Evolutionary conservation across 2,329 filamentous ascomycete species (phyloP), one percentile per base, ranked within the genome.

Genomic region (Elsinoe batatas): DNA sequence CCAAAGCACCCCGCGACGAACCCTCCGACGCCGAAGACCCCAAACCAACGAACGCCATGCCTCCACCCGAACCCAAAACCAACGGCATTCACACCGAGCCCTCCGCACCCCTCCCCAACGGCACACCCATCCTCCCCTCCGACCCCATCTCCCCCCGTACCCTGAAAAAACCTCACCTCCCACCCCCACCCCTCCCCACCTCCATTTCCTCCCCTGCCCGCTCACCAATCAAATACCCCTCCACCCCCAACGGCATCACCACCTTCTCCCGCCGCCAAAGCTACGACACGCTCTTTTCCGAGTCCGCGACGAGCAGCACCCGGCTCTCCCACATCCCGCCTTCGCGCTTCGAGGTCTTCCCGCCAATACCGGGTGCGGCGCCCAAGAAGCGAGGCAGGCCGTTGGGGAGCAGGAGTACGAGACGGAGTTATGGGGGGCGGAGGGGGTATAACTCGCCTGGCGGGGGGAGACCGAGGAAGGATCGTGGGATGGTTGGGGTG

Each of bases 1-100:
- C 91, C 1, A 88, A 97, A 54, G 91, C 91, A 11, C 89, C 86
- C 4, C 82, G 91, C 35, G 90, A 94, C 59, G 90, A 89, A 18
- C 82, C 85, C 37, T 67, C 69, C 6, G 74, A 76, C 36, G 67
- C 72, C 17, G 70, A 69, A 1, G 65, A 65, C 20, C 65, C 67
- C 10, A 65, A 65, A 35, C 68, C 72, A 26, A 71, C 74, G 64
- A 73, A 76, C 63, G 70, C 69, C 32, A 69, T 74, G 0, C 70
- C 76, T 56, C 66, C 72, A 59, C 63, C 62, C 13, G 36, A 51
- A 7, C 50, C 46, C 17, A 53, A 56, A 20, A 54, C 47, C 40
- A 56, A 56, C 32, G 57, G 38, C 37, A 30, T 57, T 65, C 11
- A 63, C 64, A 37, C 33, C 10, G 37, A 37, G 10, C 26, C 51